Evolutionary conservation across 306 rosid genomes (phyloP).

Genomic region (Casuarina cunninghamiana): DNA sequence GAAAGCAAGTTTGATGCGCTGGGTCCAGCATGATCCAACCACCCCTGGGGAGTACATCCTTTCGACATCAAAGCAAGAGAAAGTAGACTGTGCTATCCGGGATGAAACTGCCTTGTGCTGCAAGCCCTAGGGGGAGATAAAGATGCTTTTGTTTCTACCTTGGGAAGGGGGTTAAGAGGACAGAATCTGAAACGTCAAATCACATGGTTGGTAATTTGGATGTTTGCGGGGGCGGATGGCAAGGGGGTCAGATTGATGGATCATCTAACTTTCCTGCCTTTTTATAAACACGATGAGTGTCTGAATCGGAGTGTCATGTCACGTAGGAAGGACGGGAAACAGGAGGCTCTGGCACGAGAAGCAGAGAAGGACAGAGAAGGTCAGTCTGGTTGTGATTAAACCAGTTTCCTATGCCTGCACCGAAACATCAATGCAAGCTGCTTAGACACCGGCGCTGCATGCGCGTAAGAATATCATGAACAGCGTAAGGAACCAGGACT

Average conservation of each 20-base stretch:
- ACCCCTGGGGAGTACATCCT: not conserved
- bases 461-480: not conserved
- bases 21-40: not conserved
- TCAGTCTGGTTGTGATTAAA: not conserved
- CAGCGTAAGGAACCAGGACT: not conserved
- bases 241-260: not conserved
- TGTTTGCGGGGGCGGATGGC: slow-evolving; percentile 39
- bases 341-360: not conserved
- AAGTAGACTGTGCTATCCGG: not conserved
- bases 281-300: slow-evolving; percentile 35
- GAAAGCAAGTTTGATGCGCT: not conserved
- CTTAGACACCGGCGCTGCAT: not conserved
- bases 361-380: not conserved
- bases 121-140: not conserved
- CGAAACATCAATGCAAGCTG: not conserved
- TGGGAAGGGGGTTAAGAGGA: slow-evolving; percentile 42
- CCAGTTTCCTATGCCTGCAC: not conserved
- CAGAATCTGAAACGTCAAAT: slow-evolving; percentile 97
- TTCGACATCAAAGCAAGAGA: not conserved
- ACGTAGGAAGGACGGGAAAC: not conserved
- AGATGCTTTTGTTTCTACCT: slow-evolving; percentile 20
- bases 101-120: not conserved
- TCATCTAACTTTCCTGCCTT: slow-evolving; percentile 34
- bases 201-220: slow-evolving; percentile 54
- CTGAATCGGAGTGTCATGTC: slow-evolving; percentile 43